Conservation (phyloP, 371 early-diverging fungal genomes). For the Mucor piriformis region DNA sequence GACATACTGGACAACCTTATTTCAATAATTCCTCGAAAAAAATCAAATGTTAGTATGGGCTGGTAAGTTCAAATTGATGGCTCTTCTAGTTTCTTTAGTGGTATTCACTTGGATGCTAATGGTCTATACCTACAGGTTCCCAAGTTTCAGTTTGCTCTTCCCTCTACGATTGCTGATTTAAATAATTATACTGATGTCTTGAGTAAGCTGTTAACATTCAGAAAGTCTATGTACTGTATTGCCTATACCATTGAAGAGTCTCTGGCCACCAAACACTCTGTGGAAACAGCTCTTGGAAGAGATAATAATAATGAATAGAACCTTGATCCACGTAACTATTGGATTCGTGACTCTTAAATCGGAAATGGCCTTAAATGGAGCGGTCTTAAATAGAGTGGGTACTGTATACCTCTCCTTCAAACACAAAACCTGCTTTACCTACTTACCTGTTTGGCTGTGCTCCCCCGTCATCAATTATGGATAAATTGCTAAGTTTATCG, state of each 20-base stretch:
- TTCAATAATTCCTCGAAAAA: constrained; percentile 19
- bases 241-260: constrained; percentile 15
- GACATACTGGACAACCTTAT: constrained; percentile 19
- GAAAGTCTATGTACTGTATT: constrained; percentile 13
- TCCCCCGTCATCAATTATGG: constrained; percentile 13
- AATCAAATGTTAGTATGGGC: constrained; percentile 22
- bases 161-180: constrained; percentile 13
- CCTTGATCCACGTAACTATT: constrained; percentile 14
- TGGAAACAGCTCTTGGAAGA: constrained; percentile 16
- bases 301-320: constrained; percentile 15
- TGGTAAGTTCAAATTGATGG: constrained; percentile 20
- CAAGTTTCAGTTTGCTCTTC: constrained; percentile 17
- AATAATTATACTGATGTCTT: constrained; percentile 18
- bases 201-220: constrained; percentile 15
- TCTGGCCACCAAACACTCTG: constrained; percentile 19
- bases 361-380: too few relatives aligned
- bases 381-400: too few relatives aligned
- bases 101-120: constrained; percentile 18
- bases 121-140: constrained; percentile 15
- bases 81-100: constrained; percentile 17
- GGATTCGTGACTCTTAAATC: constrained; percentile 18
- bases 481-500: constrained; percentile 13
- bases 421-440: constrained; percentile 14
- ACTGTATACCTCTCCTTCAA: constrained; percentile 19
- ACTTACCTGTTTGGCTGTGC: constrained; percentile 23